Conservation (phyloP, 768 basidiomycete genomes). For the Omphalotus guepiniiformis region DNA sequence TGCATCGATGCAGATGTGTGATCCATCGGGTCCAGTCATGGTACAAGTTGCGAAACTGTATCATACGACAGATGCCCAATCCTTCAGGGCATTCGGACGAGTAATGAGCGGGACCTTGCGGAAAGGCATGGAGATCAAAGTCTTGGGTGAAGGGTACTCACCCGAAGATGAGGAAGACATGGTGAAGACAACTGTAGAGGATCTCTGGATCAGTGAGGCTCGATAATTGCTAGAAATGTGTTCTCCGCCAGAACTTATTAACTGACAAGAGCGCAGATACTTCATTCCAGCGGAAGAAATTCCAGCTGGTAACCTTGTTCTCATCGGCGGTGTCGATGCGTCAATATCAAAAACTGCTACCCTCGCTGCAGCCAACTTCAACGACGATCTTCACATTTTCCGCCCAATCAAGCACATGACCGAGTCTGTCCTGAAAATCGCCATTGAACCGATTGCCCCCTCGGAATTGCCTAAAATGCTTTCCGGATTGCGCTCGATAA, state of each 20-base stretch:
- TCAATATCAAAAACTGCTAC: slow-evolving; percentile 97
- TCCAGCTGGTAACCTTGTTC: slow-evolving; percentile 87
- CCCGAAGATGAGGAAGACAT: slow-evolving; percentile 99
- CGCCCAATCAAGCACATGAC: slow-evolving; percentile 95
- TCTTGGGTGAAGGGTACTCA: slow-evolving; percentile 97
- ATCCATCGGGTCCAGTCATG: slow-evolving; percentile 84
- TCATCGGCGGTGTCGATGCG: slow-evolving; percentile 89
- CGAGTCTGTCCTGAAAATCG: slow-evolving; percentile 94
- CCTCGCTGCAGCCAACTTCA: slow-evolving; percentile 62
- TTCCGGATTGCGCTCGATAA: slow-evolving; percentile 92
- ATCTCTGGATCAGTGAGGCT: slow-evolving; percentile 88
- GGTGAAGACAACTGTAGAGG: slow-evolving; percentile 79
- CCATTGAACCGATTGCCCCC: slow-evolving; percentile 96
- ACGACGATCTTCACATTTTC: slow-evolving; percentile 87
- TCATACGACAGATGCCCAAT: slow-evolving; percentile 94
- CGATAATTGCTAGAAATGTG: slow-evolving; percentile 46
- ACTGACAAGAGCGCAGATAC: slow-evolving; percentile 51
- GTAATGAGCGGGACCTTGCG: slow-evolving; percentile 88
- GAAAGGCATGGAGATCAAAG: slow-evolving; percentile 84
- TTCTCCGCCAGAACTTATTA: slow-evolving; percentile 3
- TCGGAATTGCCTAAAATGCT: slow-evolving; percentile 99
- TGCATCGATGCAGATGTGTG: slow-evolving; percentile 75
- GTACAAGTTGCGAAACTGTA: slow-evolving; percentile 93
- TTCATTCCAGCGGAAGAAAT: slow-evolving; percentile 86
- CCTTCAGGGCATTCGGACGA: slow-evolving; percentile 94